phyloP scores from a whole-genome alignment of 2,329 filamentous ascomycete genomes.

The Colletotrichum eleusines region DNA sequence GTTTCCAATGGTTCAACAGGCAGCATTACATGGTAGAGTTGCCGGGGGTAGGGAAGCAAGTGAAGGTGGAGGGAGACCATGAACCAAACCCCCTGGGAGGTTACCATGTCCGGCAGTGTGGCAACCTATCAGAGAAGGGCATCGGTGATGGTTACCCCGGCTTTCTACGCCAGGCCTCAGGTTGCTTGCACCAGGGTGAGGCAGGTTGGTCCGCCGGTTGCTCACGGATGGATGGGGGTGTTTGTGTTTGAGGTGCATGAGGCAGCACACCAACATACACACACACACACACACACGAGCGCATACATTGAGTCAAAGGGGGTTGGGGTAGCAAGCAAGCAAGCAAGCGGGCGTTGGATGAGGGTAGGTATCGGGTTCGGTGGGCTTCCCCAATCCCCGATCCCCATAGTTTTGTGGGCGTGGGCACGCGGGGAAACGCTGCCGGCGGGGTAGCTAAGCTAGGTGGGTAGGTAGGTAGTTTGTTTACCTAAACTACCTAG shows the following conservation, averaged over 20 bases:
- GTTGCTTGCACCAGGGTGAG: conserved; percentile 20
- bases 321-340: not conserved
- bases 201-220: conserved; percentile 11
- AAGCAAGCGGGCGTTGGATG: too few species aligned
- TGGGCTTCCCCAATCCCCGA: conserved; percentile 38
- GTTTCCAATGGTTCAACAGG: not conserved
- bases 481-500: not conserved
- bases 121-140: conserved; percentile 14
- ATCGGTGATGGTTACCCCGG: conserved; percentile 40
- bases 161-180: conserved; percentile 34
- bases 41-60: conserved; percentile 20
- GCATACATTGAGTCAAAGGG: not conserved
- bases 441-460: conserved; percentile 13
- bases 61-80: conserved; percentile 14
- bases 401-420: conserved; percentile 27
- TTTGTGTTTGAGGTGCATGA: not conserved
- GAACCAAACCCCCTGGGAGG: conserved; percentile 28
- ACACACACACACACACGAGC: too few species aligned
- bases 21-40: not conserved
- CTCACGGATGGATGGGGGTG: conserved; percentile 4
- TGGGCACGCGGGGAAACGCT: conserved; percentile 34
- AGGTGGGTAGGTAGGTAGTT: not conserved
- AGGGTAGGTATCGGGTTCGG: not conserved
- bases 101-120: not conserved
- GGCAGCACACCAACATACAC: not conserved